Conservation (phyloP, 129 eudicot species). For the Helichrysum umbraculigerum region DNA sequence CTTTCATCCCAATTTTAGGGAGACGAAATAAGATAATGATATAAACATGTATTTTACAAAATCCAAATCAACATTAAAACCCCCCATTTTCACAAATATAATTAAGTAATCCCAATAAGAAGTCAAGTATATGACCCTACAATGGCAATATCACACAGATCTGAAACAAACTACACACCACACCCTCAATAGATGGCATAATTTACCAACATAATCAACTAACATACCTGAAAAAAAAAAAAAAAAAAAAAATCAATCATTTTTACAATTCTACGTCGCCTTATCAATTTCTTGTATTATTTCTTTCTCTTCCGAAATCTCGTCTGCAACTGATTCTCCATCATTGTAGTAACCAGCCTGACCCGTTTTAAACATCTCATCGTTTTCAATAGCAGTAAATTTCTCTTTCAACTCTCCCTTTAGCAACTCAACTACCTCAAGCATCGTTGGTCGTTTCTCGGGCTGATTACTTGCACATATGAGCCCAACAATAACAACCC, state of each 20-base stretch:
- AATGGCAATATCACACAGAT: conserved; percentile 21
- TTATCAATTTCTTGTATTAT: conserved; percentile 41
- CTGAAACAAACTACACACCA: conserved; percentile 19
- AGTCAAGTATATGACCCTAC: conserved; percentile 7
- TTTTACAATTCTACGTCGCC: conserved; percentile 22
- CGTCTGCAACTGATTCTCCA: conserved; percentile 43
- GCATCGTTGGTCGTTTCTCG: conserved; percentile 77
- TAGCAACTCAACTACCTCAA: conserved; percentile 72
- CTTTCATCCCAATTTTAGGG: no score
- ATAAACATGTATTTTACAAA: neutral
- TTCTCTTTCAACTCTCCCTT: conserved; percentile 73
- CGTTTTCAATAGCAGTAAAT: conserved; percentile 51
- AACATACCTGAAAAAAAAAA: neutral
- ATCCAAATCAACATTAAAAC: neutral
- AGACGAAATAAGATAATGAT: no score
- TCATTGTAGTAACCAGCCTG: conserved; percentile 33
- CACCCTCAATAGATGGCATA: conserved; percentile 20
- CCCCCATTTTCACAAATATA: conserved; percentile 8
- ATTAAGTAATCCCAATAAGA: neutral
- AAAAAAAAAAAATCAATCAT: neutral
- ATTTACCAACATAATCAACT: neutral
- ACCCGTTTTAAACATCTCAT: conserved; percentile 55
- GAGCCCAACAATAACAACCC: conserved; percentile 65
- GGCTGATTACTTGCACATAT: conserved; percentile 71
- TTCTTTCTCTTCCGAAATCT: conserved; percentile 57